Evolutionary conservation across 768 basidiomycete species (phyloP), one percentile per base, ranked within the genome.

Genomic region (Psilocybe sp.): DNA sequence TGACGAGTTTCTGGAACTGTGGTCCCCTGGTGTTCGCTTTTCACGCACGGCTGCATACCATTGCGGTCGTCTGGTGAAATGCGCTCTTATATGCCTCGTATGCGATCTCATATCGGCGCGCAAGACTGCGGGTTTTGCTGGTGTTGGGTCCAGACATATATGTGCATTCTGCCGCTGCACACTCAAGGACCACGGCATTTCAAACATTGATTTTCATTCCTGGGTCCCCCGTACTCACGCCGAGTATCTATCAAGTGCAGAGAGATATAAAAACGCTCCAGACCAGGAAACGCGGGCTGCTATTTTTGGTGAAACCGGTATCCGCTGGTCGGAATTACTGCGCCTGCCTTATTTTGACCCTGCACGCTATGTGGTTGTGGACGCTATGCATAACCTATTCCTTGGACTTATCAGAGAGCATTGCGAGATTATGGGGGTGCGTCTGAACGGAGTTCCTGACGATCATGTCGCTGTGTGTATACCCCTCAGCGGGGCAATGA

Each of bases 341-440:
- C 46, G 66, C 0, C 63, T 78, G 1, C 65, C 67, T 1, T 78
- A 78, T 52, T 76, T 72, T 66, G 66, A 74, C 33, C 36, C 20
- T 15, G 36, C 19, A 2, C 31, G 14, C 11, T 40, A 16, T 13
- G 51, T 47, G 3, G 40, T 47, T 33, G 47, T 49, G 1, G 51
- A 44, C 15, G 14, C 47, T 1, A 56, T 50, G 52, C 40, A 44
- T 31, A 52, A 40, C 31, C 14, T 49, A 9, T 45, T 31, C 28
- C 36, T 45, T 40, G 52, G 52, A 2, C 20, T 53, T 7, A n/a
- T 56, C 34, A 53, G 47, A 16, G 52, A 52, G 16, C 55, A 56
- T 16, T 53, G 53, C n/a, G 40, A 40, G 9, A 44, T 47, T 16
- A 31, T 50, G 3, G 42, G 50, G n/a, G 18, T 43, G 19, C 16